Base-by-base conservation (phyloP, 176 grass and related monocot species). In the Aegilops speltoides region DNA sequence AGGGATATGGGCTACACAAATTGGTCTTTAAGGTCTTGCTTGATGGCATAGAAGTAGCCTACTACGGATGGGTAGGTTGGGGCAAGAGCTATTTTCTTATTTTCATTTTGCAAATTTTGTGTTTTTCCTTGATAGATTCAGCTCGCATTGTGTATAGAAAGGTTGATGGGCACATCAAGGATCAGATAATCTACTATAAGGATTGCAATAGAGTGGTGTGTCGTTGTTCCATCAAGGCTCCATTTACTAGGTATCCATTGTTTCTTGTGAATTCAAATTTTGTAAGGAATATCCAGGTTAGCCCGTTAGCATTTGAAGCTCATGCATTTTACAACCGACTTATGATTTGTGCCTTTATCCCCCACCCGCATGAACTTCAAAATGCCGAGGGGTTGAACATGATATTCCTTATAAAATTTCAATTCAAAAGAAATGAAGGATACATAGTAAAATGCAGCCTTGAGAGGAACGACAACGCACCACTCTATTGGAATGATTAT, bases 291-390 rank as follows among this genome's bases (percentile, higher is more conserved):
- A 43, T 86, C 79, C 86, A 98, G 93, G 88, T 98, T 61, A 92
- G 96, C 70, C 96, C 93, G 6, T 98, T 93, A 46, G 91, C 89
- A 74, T 98, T 98, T 79, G 96, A 95, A 89, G 93, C 96, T 86
- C 96, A 95, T 94, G 96, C 93, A 45, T 45, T 45, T 45, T 14
- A 88, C 22, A 9, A 71, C n/a, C 48, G 63, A 92, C 93, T 90
- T 91, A 98, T 86, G 96, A 91, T 90, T 98, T 98, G 37, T 91
- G 91, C 70, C 3, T 45, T 45, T 45, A 45, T 45, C 41, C 41
- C 41, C 88, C 91, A 81, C 96, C 93, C 28, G 91, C 96, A 94
- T 98, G 96, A 86, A 93, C 91, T 89, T 95, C 96, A 91, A 79
- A 98, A 98, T 69, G 88, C 93, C 38, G 93, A 98, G 14, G 96